Base-by-base conservation (phyloP, 176 grass and related monocot species). In the Poa annua region DNA sequence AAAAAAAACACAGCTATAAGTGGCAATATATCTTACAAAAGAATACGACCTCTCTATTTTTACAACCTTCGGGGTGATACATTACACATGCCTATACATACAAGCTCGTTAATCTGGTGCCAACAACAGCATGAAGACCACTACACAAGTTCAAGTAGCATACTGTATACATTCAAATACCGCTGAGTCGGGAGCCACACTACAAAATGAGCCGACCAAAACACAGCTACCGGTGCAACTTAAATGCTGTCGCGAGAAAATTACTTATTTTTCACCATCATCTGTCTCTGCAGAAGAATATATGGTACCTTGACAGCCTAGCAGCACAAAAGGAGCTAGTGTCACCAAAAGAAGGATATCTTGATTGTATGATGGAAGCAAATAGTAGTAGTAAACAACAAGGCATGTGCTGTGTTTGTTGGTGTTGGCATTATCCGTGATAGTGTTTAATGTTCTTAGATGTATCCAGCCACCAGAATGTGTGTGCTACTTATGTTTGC, bases 201-300 rank as follows among this genome's bases (percentile, higher is more conserved):
- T 89, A 85, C 82, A 81, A 85, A 81, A 71, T 8, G 51, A 76
- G 62, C 53, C 15, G 71, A 69, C 32, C 16, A 7, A 84, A 64
- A 7, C 39, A 51, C 69, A 34, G 61, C 60, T 49, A 76, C 82
- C 24, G 39, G 20, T 77, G 85, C 60, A 75, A 67, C 59, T 75
- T 21, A 36, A 7, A 72, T 35, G 53, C 9, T 52, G 39, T 42
- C 3, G 13, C 17, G 11, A 36, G 34, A 15, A 63, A 32, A 26
- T 71, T 15, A 5, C 63, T 89, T 82, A 22, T 41, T 86, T 82
- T 74, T 86, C 79, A 12, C 55, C 83, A 72, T 47, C 78, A 62
- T 67, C 44, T 55, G 12, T 42, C 87, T 42, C 87, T 14, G 14
- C 15, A 75, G 49, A 51, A 75, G 49, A 51, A 45, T 3, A 17